These are phyloP conservation scores for Leishmania aethiopica DNA, from an alignment of 208 protist genomes.

Conservation along the genomic window DNA sequence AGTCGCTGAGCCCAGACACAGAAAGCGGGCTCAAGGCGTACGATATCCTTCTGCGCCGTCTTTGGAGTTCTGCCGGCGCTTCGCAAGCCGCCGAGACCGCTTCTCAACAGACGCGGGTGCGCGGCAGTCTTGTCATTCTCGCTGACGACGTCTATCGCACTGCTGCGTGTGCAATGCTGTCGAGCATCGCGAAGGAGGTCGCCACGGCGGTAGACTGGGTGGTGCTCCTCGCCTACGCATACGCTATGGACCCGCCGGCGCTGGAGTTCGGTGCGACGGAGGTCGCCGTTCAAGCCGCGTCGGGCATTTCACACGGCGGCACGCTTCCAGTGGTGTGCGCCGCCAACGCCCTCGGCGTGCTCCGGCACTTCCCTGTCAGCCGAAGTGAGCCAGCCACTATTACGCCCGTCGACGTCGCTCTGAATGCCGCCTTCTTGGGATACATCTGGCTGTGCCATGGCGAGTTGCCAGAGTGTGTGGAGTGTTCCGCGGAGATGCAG, in stretches of 20 bases:
- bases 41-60: conserved; percentile 7
- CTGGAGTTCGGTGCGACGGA: conserved; percentile 48
- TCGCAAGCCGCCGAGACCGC: neutral
- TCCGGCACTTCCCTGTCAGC: conserved; percentile 45
- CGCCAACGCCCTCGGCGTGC: conserved; percentile 58
- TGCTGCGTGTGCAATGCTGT: conserved; percentile 16
- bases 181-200: conserved; percentile 6
- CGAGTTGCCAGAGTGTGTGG: conserved; percentile 18
- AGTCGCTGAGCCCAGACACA: conserved; percentile 17
- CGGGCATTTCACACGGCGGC: conserved; percentile 20
- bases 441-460: conserved; percentile 15
- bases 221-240: conserved; percentile 33
- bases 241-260: conserved; percentile 54
- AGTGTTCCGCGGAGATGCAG: conserved; percentile 12
- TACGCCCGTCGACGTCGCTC: conserved; percentile 67
- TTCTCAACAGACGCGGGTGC: neutral
- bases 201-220: conserved; percentile 18
- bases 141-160: conserved; percentile 24
- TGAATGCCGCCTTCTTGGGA: conserved; percentile 49
- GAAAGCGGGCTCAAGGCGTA: conserved; percentile 11
- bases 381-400: conserved; percentile 43
- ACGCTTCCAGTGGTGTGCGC: conserved; percentile 53
- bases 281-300: conserved; percentile 9
- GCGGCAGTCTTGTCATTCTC: conserved; percentile 24
- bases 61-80: conserved; percentile 9